phyloP scores from a whole-genome alignment of 1,139 yeast genomes.

The Suhomyces ambrosiae region DNA sequence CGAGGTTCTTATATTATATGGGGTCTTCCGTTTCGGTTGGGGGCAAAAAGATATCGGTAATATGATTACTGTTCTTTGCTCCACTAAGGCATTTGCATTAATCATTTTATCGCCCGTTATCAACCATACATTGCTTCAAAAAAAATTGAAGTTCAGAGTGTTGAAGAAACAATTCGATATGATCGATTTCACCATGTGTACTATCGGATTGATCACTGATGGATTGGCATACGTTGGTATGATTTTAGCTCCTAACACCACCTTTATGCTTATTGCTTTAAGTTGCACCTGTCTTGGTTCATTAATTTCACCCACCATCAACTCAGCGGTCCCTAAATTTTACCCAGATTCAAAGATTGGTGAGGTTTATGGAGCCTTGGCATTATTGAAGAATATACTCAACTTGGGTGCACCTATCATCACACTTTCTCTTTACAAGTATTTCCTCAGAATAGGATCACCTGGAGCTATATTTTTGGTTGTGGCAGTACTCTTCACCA shows the following conservation, averaged over 20 bases:
- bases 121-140: slow-evolving; percentile 31
- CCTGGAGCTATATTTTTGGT: slow-evolving; percentile 15
- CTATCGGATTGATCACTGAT: slow-evolving; percentile 38
- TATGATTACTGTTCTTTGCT: slow-evolving; percentile 56
- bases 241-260: slow-evolving; percentile 7
- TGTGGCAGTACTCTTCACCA: slow-evolving; percentile 4
- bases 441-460: slow-evolving; percentile 11
- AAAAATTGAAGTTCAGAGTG: slow-evolving; percentile 30
- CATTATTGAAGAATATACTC: slow-evolving; percentile 44
- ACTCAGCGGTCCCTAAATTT: slow-evolving; percentile 54
- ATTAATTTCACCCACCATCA: slow-evolving; percentile 46
- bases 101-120: slow-evolving; percentile 38
- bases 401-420: slow-evolving; percentile 42
- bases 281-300: slow-evolving; percentile 53
- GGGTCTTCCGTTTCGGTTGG: slow-evolving; percentile 63
- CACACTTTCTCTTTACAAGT: slow-evolving; percentile 41
- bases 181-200: slow-evolving; percentile 49
- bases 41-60: slow-evolving; percentile 59
- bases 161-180: slow-evolving; percentile 51
- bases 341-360: slow-evolving; percentile 50
- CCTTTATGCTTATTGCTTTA: slow-evolving; percentile 10
- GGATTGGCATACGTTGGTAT: slow-evolving; percentile 40
- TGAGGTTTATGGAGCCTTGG: slow-evolving; percentile 56
- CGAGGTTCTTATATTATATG: slow-evolving; percentile 56
- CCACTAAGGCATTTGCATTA: slow-evolving; percentile 40